These are phyloP conservation scores for Toxicodendron radicans DNA, from an alignment of 345 rosid species.

Conservation along the genomic window DNA sequence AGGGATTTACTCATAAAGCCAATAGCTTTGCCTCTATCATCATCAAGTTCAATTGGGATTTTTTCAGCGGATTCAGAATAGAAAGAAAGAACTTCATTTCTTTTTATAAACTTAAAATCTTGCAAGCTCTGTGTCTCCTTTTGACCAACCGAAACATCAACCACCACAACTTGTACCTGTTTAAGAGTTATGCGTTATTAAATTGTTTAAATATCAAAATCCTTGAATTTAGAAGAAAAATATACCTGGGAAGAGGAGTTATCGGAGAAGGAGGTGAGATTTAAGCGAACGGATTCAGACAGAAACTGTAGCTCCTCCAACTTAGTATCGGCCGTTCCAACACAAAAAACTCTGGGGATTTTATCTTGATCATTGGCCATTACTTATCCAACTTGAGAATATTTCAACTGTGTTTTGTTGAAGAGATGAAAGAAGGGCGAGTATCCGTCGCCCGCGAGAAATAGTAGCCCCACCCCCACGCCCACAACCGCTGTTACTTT, in stretches of 20 bases:
- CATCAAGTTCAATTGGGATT: conserved; percentile 36
- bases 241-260: conserved; percentile 49
- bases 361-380: conserved; percentile 25
- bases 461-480: too few species aligned
- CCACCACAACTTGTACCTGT: conserved; percentile 66
- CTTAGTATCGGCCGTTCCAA: conserved; percentile 89
- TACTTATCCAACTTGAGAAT: background rate
- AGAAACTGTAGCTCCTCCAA: conserved; percentile 79
- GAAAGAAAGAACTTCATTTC: conserved; percentile 58
- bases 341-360: conserved; percentile 55
- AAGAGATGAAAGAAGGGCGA: too few species aligned
- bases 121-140: conserved; percentile 32
- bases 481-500: too few species aligned
- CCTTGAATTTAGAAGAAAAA: background rate
- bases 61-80: conserved; percentile 28
- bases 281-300: conserved; percentile 59
- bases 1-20: conserved; percentile 68
- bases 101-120: conserved; percentile 48
- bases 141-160: conserved; percentile 70
- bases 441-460: too few species aligned
- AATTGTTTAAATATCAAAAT: background rate
- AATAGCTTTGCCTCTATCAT: conserved; percentile 77
- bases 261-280: conserved; percentile 43
- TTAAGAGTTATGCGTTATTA: background rate
- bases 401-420: background rate